These are phyloP conservation scores for Kalmanozyma brasiliensis DNA, from an alignment of 1,284 basidiomycete species.

Conservation along the genomic window DNA sequence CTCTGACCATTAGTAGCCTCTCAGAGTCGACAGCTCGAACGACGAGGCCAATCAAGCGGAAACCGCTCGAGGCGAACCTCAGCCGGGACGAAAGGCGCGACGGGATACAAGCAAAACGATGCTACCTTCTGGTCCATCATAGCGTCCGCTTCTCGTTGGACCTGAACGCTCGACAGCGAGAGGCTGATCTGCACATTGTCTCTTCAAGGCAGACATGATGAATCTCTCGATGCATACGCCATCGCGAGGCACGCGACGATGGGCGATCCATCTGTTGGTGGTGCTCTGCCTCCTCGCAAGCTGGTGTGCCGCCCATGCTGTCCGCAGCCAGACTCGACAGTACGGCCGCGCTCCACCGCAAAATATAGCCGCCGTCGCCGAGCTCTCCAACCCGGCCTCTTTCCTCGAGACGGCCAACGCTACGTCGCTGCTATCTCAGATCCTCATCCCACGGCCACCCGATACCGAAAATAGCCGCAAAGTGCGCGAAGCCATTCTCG, in stretches of 20 bases:
- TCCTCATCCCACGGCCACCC: constrained; percentile 64
- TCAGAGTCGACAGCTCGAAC: too few relatives aligned
- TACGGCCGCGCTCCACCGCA: constrained; percentile 17
- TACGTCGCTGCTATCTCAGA: constrained; percentile 57
- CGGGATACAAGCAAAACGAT: too few relatives aligned
- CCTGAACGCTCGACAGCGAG: background rate
- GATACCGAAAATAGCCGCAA: constrained; percentile 55
- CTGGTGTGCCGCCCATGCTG: constrained; percentile 20
- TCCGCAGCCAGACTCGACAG: constrained; percentile 23
- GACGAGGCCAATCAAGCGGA: too few relatives aligned
- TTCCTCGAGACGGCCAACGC: constrained; percentile 41
- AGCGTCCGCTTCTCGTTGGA: too few relatives aligned
- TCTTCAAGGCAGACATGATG: constrained; percentile 9
- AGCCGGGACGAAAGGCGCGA: too few relatives aligned
- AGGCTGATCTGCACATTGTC: too few relatives aligned
- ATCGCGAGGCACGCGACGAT: background rate
- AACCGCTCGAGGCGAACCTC: too few relatives aligned
- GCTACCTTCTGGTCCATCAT: too few relatives aligned
- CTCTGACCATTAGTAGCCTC: too few relatives aligned
- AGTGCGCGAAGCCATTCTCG: constrained; percentile 50
- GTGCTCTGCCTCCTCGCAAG: background rate
- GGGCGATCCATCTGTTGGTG: background rate
- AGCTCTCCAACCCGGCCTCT: constrained; percentile 38
- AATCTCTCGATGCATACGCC: background rate
- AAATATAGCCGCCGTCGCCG: constrained; percentile 17